phyloP scores from a whole-genome alignment of 257 asterid species.

The Solanum verrucosum region DNA sequence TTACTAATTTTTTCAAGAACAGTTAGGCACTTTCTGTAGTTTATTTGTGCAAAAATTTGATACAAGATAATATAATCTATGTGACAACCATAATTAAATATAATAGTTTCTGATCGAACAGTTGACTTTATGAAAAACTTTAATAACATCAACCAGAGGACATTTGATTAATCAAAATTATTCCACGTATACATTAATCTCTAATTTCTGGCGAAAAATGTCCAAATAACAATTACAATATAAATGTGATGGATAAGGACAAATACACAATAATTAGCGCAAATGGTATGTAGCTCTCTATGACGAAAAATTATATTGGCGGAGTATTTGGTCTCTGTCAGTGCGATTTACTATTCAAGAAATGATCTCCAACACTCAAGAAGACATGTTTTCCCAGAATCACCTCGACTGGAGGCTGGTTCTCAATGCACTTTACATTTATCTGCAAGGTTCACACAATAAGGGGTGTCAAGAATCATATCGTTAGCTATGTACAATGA shows the following conservation, averaged over 20 bases:
- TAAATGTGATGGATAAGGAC: background rate
- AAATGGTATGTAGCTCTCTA: background rate
- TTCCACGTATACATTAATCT: background rate
- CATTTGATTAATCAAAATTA: background rate
- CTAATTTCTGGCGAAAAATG: background rate
- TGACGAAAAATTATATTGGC: background rate
- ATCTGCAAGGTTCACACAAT: constrained; percentile 9
- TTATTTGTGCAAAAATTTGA: background rate
- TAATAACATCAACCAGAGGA: background rate
- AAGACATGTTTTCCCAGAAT: constrained; percentile 46
- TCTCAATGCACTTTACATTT: constrained; percentile 46
- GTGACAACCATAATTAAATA: background rate
- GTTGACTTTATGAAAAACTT: background rate
- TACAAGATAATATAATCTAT: background rate
- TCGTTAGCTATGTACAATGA: background rate
- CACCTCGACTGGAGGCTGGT: constrained; percentile 49
- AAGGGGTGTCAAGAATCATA: background rate
- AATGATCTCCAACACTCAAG: constrained; percentile 56
- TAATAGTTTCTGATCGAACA: background rate
- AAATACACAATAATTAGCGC: background rate
- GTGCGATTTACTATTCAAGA: constrained; percentile 11
- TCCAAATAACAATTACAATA: background rate
- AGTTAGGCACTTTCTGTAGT: fast-evolving
- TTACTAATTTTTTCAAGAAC: background rate
- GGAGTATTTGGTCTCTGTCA: background rate